phyloP scores from a whole-genome alignment of 805 yeast genomes.

The Candida patagonica region DNA sequence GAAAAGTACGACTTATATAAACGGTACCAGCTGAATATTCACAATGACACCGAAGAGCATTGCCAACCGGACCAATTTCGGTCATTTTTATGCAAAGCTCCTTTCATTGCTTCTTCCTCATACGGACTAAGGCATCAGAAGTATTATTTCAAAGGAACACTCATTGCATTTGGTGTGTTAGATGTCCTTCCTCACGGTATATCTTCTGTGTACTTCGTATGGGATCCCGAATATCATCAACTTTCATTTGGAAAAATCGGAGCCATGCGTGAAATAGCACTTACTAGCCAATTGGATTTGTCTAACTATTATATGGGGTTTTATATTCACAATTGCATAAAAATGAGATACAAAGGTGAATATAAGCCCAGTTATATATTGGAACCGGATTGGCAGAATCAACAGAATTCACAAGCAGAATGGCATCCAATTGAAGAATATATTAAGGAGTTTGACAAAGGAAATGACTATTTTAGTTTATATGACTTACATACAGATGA shows the following conservation, averaged over 20 bases:
- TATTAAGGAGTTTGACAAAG: constrained; percentile 2
- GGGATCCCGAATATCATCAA: constrained; percentile 72
- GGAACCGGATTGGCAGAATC: constrained; percentile 22
- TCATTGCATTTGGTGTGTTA: constrained; percentile 67
- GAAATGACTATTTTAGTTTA: background rate
- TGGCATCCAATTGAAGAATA: constrained; percentile 13
- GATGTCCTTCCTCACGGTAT: constrained; percentile 62
- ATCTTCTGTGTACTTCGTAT: constrained; percentile 79
- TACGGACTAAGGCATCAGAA: constrained; percentile 50
- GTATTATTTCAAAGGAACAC: constrained; percentile 51
- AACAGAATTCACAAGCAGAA: background rate
- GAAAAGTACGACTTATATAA: constrained; percentile 47
- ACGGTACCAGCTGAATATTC: constrained; percentile 64
- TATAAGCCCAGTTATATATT: constrained; percentile 34
- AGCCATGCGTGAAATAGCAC: constrained; percentile 58
- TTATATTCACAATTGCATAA: constrained; percentile 66
- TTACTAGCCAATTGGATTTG: constrained; percentile 39
- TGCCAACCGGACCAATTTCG: constrained; percentile 41
- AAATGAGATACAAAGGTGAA: constrained; percentile 72
- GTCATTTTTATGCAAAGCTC: constrained; percentile 60
- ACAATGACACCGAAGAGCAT: constrained; percentile 47
- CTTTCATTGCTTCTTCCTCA: constrained; percentile 33
- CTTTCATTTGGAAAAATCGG: constrained; percentile 70
- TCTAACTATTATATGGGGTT: constrained; percentile 71
- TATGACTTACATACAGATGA: too few species aligned